Evolutionary conservation across 106 monocot species (phyloP).

Genomic region (Hemerocallis citrina): DNA sequence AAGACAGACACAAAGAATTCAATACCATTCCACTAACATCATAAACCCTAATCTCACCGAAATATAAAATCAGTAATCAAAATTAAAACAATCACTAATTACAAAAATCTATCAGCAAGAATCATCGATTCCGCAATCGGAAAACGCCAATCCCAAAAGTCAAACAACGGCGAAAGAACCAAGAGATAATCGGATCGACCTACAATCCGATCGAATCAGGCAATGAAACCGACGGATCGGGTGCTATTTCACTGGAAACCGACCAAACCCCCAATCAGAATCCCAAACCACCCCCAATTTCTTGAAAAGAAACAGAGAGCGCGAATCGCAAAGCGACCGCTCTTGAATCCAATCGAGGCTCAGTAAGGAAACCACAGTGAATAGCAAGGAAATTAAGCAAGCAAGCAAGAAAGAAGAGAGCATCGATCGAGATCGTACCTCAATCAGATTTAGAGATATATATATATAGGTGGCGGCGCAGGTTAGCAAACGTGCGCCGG

Average conservation of each 20-base stretch:
- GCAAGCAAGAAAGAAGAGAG: neutral
- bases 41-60: slow-evolving; percentile 8
- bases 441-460: neutral
- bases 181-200: slow-evolving; percentile 7
- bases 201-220: slow-evolving; percentile 21
- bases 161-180: slow-evolving; percentile 9
- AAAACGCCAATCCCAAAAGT: slow-evolving; percentile 11
- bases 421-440: slow-evolving; percentile 13
- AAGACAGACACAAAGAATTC: neutral
- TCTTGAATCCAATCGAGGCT: neutral
- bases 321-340: neutral
- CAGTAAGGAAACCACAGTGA: neutral
- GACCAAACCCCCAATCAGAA: slow-evolving; percentile 12
- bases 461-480: slow-evolving; percentile 16
- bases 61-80: neutral
- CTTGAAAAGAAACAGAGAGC: neutral
- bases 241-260: neutral
- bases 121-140: neutral
- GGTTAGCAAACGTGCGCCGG: slow-evolving; percentile 13
- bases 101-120: too few relatives aligned
- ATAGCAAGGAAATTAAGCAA: neutral
- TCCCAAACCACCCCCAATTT: slow-evolving; percentile 1
- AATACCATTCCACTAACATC: neutral
- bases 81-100: too few relatives aligned
- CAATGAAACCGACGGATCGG: slow-evolving; percentile 24